Conservation (phyloP, 164 flowering plant species). For the Malania oleifera region DNA sequence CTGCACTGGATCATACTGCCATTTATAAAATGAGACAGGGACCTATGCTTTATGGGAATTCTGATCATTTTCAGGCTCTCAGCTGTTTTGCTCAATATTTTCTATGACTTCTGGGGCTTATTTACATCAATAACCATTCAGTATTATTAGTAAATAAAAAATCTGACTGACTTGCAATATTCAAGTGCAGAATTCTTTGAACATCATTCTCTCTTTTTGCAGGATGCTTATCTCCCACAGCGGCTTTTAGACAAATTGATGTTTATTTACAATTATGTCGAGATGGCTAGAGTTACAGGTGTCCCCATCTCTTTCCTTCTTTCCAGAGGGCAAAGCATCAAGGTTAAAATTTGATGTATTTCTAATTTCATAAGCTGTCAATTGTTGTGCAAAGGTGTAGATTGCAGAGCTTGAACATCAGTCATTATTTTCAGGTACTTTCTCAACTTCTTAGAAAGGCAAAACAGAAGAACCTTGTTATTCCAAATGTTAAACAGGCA, state of each 20-base stretch:
- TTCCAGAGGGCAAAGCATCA: conserved; percentile 97
- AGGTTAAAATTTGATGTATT: conserved; percentile 43
- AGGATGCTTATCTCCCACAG: conserved; percentile 99
- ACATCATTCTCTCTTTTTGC: conserved; percentile 17
- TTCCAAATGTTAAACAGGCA: conserved; percentile 82
- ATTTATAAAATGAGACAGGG: too few relatives aligned
- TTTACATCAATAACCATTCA: too few relatives aligned
- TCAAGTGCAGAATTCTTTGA: not conserved
- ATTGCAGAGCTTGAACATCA: not conserved
- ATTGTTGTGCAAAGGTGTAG: not conserved
- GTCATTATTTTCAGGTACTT: conserved; percentile 60
- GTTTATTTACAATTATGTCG: conserved; percentile 96
- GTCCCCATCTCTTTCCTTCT: conserved; percentile 97
- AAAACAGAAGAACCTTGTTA: conserved; percentile 77
- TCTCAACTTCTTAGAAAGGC: conserved; percentile 98
- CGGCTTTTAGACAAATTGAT: conserved; percentile 92
- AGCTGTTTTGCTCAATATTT: too few relatives aligned
- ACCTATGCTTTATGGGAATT: too few relatives aligned
- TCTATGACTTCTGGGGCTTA: too few relatives aligned
- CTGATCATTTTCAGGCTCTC: too few relatives aligned
- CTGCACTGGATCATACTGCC: too few relatives aligned
- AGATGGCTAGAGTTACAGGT: conserved; percentile 99
- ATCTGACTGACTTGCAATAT: not conserved
- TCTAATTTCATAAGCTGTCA: conserved; percentile 5
- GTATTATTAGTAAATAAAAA: too few relatives aligned